Evolutionary conservation across 768 basidiomycete species (phyloP), one percentile per base, ranked within the genome.

Genomic region (Kwoniella dendrophila): DNA sequence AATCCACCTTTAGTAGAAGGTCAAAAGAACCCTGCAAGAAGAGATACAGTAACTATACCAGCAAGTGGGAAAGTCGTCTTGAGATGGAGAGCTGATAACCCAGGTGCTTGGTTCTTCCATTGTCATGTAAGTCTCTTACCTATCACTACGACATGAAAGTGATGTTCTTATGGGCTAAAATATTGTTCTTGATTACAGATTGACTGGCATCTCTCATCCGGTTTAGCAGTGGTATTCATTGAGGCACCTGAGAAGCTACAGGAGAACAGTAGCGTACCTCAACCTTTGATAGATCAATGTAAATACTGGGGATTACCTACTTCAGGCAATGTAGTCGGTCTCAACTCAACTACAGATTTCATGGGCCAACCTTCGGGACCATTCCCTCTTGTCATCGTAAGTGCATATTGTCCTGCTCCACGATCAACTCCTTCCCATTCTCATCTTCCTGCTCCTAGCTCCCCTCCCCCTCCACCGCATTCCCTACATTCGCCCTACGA

Each of bases 251-350:
- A 87, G 4, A 71, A 84, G 51, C 84, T 85, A 1, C 92, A 95
- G 74, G 76, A 85, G 66, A 66, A 69, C 54, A 57, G 47, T 14
- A 61, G 63, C 47, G 78, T 81, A 8, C 92, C 92, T 0, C 81
- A 85, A 12, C 77, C 67, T 27, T 64, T 95, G 69, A 81, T 81
- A 56, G 86, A 92, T 64, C 88, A 97, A 64, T 99, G 95, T 78
- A 77, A 81, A 2, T 82, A 84, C 26, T 85, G 84, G 41, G 84
- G 84, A 10, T 74, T 84, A 43, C 85, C 86, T 0, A 80, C 80
- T 4, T 84, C 84, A 1, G 95, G 95, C 12, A 99, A 99, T 77
- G 92, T 91, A 0, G 95, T 90, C 8, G 95, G 95, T 0, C 83
- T 83, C 2, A 71, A 75, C 60, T 86, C 86, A n/a, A 79, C 85